Evolutionary conservation across 257 asterid species (phyloP).

Genomic region (Primulina tabacum): DNA sequence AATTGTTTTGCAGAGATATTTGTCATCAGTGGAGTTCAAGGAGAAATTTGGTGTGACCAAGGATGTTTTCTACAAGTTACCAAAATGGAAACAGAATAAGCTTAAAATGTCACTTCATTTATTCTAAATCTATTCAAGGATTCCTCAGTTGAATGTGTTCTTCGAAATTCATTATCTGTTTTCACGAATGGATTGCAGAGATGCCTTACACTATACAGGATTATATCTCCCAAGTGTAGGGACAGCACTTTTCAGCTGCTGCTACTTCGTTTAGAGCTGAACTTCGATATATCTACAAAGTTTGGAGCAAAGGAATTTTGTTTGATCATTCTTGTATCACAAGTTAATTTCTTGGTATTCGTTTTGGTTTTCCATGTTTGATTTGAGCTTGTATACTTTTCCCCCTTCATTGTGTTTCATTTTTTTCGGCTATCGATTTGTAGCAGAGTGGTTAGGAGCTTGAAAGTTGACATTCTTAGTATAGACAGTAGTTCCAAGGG

Average conservation of each 20-base stretch:
- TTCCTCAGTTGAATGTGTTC: conserved; percentile 28
- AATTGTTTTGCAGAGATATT: conserved; percentile 62
- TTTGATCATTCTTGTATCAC: conserved; percentile 6
- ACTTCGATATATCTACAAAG: conserved; percentile 29
- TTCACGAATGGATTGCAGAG: conserved; percentile 18
- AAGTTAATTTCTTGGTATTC: conserved; percentile 46
- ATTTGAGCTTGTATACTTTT: conserved; percentile 52
- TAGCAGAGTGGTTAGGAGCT: conserved; percentile 41
- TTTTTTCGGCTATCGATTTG: conserved; percentile 27
- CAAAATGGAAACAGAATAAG: conserved; percentile 99
- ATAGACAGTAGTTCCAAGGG: conserved; percentile 24
- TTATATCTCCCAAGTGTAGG: conserved; percentile 32
- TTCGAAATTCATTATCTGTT: conserved; percentile 33
- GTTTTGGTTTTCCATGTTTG: conserved; percentile 49
- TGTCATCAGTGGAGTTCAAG: conserved; percentile 77
- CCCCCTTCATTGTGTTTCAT: conserved; percentile 18
- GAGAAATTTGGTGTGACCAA: conserved; percentile 76
- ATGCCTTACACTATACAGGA: conserved; percentile 21
- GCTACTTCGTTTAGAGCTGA: conserved; percentile 39
- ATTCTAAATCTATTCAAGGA: conserved; percentile 42
- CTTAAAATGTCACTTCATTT: conserved; percentile 85
- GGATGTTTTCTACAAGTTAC: conserved; percentile 77
- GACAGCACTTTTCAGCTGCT: conserved; percentile 63
- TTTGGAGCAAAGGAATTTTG: conserved; percentile 32
- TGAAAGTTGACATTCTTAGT: conserved; percentile 43